Evolutionary conservation across 331 rosid species (phyloP).

Genomic region (Malus hybrid): DNA sequence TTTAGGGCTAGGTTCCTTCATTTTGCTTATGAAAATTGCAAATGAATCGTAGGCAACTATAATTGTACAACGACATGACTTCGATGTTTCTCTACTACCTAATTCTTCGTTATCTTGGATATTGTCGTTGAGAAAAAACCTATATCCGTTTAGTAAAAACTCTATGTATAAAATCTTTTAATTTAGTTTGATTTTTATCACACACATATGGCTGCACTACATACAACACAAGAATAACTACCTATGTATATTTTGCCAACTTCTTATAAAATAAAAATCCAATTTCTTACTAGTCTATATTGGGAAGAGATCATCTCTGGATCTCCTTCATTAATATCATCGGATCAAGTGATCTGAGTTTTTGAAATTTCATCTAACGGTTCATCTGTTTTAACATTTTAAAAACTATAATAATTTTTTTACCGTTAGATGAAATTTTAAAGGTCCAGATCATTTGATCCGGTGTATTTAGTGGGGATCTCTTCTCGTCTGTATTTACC

Average conservation of each 20-base stretch:
- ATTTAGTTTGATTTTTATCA: neutral
- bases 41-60: too few relatives aligned
- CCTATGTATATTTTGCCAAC: neutral
- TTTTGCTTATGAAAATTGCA: neutral
- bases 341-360: too few relatives aligned
- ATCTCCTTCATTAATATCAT: too few relatives aligned
- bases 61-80: neutral
- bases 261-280: neutral
- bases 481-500: neutral
- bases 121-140: too few relatives aligned
- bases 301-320: too few relatives aligned
- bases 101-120: neutral
- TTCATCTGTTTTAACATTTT: fast-evolving
- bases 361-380: too few relatives aligned
- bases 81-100: too few relatives aligned
- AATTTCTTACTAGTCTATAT: neutral
- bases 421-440: too few relatives aligned
- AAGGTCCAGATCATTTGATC: too few relatives aligned
- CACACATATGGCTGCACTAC: neutral
- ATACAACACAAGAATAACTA: neutral
- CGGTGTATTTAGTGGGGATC: too few relatives aligned
- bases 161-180: too few relatives aligned
- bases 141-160: neutral
- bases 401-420: too few relatives aligned
- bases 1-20: neutral